Evolutionary conservation across 2,329 filamentous ascomycete genomes (phyloP).

Genomic region (Monilinia aucupariae): DNA sequence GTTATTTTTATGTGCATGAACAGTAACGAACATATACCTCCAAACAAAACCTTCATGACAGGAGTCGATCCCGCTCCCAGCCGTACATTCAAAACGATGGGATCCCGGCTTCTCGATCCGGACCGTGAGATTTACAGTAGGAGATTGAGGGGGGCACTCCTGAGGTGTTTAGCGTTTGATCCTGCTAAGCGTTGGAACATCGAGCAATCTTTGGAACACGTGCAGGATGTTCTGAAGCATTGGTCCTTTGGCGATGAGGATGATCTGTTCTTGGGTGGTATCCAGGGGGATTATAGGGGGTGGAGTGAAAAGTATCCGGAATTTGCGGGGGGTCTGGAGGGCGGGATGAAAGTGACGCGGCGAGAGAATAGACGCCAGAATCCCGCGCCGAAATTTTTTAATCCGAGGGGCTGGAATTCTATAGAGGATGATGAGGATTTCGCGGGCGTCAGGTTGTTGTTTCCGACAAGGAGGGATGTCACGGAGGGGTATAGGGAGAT

Average conservation of each 20-base stretch:
- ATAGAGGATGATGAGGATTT: background rate
- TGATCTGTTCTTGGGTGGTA: background rate
- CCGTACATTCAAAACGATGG: background rate
- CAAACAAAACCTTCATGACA: background rate
- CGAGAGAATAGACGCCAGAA: too few relatives aligned
- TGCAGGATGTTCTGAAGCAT: background rate
- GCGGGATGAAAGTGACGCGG: background rate
- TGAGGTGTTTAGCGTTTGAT: background rate
- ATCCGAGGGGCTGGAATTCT: background rate
- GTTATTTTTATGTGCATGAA: background rate
- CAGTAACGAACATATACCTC: accelerated
- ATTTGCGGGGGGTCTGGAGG: accelerated
- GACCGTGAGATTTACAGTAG: background rate
- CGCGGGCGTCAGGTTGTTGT: background rate
- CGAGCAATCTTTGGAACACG: background rate
- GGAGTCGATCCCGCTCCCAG: background rate
- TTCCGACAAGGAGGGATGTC: background rate
- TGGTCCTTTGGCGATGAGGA: background rate
- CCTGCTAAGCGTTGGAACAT: background rate
- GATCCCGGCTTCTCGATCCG: background rate
- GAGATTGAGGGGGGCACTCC: background rate
- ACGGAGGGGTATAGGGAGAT: background rate
- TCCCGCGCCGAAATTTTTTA: background rate
- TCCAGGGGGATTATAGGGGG: too few relatives aligned
- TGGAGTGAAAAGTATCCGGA: background rate